A percentile compares a stretch with the other conserved stretches of the same genome.
Evolutionary conservation across 495 filamentous ascomycete genomes (phyloP).

Genomic region (Sporormia fimetaria): DNA sequence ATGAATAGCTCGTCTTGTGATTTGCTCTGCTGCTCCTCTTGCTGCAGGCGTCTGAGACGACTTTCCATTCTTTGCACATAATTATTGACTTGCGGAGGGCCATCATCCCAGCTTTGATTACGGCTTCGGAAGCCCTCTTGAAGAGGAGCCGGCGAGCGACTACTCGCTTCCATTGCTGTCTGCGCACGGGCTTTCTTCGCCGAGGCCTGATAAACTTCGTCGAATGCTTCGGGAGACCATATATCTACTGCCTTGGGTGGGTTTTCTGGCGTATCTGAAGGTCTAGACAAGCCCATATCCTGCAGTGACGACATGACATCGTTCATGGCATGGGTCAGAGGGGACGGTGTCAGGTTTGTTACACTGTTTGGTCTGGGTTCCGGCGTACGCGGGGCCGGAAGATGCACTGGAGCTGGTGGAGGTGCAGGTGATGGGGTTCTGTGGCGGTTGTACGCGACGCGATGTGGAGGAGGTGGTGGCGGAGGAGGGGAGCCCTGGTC

Average conservation of each 20-base stretch:
- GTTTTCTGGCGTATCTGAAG: constrained; percentile 42
- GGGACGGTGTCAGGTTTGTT: constrained; percentile 74
- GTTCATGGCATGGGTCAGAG: constrained; percentile 88
- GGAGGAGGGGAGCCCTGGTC: constrained; percentile 30
- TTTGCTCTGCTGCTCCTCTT: constrained; percentile 39
- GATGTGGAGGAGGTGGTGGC: constrained; percentile 35
- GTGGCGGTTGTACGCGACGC: constrained; percentile 30
- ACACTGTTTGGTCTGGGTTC: constrained; percentile 28
- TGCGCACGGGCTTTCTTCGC: constrained; percentile 44
- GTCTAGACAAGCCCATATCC: constrained; percentile 60
- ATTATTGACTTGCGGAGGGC: constrained; percentile 61
- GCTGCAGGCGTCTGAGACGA: constrained; percentile 59
- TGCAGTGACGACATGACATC: constrained; percentile 95
- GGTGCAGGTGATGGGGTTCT: constrained; percentile 29
- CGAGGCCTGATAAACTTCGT: constrained; percentile 41
- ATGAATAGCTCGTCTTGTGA: constrained; percentile 33
- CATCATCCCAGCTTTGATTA: constrained; percentile 35
- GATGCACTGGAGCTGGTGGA: constrained; percentile 37
- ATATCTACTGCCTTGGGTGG: constrained; percentile 47
- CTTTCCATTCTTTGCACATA: constrained; percentile 86
- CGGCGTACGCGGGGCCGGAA: constrained; percentile 51
- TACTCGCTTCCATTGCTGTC: constrained; percentile 57
- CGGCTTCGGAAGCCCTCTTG: constrained; percentile 8
- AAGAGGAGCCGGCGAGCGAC: constrained; percentile 35
- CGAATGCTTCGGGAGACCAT: constrained; percentile 88